A percentile compares a stretch with the other conserved stretches of the same genome.
Evolutionary conservation across 2,329 filamentous ascomycete species (phyloP).

Genomic region (Ascochyta viciae-villosae): DNA sequence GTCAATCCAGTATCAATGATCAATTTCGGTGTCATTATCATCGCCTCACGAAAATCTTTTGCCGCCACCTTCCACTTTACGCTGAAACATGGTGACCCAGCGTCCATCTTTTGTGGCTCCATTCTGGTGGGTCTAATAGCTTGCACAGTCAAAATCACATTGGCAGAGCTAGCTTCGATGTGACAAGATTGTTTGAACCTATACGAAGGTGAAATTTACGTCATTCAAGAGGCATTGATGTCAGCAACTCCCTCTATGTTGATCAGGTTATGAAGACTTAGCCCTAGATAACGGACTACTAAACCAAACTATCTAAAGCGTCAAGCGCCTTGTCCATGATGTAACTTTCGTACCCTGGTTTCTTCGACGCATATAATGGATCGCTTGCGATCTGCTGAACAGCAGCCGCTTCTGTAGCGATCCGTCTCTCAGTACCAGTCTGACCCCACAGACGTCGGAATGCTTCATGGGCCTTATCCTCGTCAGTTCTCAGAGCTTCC

Average conservation of each 20-base stretch:
- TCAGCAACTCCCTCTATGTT: too few species aligned
- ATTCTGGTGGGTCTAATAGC: constrained; percentile 36
- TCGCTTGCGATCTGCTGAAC: constrained; percentile 3
- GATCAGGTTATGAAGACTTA: too few species aligned
- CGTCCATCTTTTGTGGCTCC: constrained; percentile 39
- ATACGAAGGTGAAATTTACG: too few species aligned
- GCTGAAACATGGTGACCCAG: constrained; percentile 37
- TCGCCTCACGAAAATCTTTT: too few species aligned
- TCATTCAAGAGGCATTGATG: too few species aligned
- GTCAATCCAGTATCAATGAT: too few species aligned
- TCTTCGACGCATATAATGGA: neutral
- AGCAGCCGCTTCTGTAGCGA: neutral
- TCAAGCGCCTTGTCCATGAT: neutral
- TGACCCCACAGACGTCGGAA: neutral
- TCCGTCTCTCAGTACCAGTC: constrained; percentile 1
- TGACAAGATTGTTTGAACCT: constrained; percentile 9
- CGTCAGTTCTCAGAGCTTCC: neutral
- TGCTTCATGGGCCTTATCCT: neutral
- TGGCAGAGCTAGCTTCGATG: constrained; percentile 44
- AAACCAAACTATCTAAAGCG: neutral
- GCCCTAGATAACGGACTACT: neutral
- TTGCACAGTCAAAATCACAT: constrained; percentile 42
- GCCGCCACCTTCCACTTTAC: constrained; percentile 24
- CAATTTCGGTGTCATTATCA: too few species aligned
- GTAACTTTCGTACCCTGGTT: neutral